phyloP scores from a whole-genome alignment of 257 asterid species.

The Salvia miltiorrhiza region DNA sequence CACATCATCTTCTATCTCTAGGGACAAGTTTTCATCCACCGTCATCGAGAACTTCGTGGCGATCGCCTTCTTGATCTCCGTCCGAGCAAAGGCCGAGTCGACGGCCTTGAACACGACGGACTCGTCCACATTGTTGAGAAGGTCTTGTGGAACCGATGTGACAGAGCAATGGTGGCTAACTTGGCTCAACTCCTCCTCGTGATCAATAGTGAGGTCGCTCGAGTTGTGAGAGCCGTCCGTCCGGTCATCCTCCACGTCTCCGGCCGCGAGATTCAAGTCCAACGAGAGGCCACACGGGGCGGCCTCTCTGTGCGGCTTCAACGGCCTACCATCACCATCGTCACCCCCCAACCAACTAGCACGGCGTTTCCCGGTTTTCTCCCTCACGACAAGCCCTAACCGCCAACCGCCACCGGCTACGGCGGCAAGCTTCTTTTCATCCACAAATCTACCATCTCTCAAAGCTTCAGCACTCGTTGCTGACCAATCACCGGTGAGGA shows the following conservation, averaged over 20 bases:
- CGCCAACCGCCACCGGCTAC: constrained; percentile 53
- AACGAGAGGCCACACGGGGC: constrained; percentile 47
- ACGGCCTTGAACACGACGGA: constrained; percentile 53
- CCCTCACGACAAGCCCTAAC: constrained; percentile 51
- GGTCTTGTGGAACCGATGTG: constrained; percentile 59
- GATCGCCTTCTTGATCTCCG: constrained; percentile 64
- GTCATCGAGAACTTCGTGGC: constrained; percentile 42
- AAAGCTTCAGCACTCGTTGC: constrained; percentile 27
- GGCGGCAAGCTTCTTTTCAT: constrained; percentile 44
- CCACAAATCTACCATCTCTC: constrained; percentile 30
- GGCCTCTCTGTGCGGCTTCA: constrained; percentile 42
- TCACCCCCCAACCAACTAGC: constrained; percentile 39
- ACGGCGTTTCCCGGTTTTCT: constrained; percentile 50
- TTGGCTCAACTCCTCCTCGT: constrained; percentile 55
- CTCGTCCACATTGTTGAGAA: constrained; percentile 44
- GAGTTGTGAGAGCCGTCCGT: constrained; percentile 71
- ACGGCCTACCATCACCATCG: constrained; percentile 34
- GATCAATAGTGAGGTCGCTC: constrained; percentile 75
- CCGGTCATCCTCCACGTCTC: constrained; percentile 43
- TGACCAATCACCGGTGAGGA: constrained; percentile 86
- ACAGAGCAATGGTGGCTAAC: constrained; percentile 39
- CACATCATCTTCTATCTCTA: constrained; percentile 62
- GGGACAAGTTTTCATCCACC: constrained; percentile 36
- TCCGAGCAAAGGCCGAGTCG: constrained; percentile 35
- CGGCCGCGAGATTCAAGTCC: constrained; percentile 61